These are phyloP conservation scores for Acer yangbiense DNA, from an alignment of 345 rosid species.

Conservation along the genomic window DNA sequence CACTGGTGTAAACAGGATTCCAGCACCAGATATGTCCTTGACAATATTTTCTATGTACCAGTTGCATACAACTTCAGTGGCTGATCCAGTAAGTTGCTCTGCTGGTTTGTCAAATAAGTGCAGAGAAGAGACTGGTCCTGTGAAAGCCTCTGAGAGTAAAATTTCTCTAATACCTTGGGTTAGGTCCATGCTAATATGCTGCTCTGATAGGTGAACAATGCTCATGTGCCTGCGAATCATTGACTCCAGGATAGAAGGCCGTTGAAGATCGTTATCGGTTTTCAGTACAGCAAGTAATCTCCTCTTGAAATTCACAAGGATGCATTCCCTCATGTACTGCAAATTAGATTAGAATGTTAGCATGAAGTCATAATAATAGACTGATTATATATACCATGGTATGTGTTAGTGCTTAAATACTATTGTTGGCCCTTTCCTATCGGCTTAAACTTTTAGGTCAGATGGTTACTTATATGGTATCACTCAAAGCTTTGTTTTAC, in stretches of 20 bases:
- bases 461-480: no score
- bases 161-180: constrained; percentile 93
- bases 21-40: constrained; percentile 92
- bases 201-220: constrained; percentile 94
- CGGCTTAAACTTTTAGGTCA: no score
- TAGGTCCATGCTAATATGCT: constrained; percentile 98
- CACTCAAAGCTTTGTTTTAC: no score
- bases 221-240: constrained; percentile 83
- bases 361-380: background rate
- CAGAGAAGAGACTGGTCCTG: constrained; percentile 85
- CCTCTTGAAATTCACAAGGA: constrained; percentile 93
- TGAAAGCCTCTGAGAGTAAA: constrained; percentile 82
- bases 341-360: constrained; percentile 27
- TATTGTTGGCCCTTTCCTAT: no score
- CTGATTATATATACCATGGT: background rate
- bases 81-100: constrained; percentile 82
- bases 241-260: constrained; percentile 89
- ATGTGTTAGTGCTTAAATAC: no score
- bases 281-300: constrained; percentile 80
- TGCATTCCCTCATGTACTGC: constrained; percentile 99
- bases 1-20: constrained; percentile 89
- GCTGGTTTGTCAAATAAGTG: constrained; percentile 73
- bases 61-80: constrained; percentile 88
- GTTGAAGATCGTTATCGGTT: constrained; percentile 94
- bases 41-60: constrained; percentile 98